Evolutionary conservation across 495 filamentous ascomycete species (phyloP), one percentile per base, ranked within the genome.

Genomic region (Xylaria telfairii): DNA sequence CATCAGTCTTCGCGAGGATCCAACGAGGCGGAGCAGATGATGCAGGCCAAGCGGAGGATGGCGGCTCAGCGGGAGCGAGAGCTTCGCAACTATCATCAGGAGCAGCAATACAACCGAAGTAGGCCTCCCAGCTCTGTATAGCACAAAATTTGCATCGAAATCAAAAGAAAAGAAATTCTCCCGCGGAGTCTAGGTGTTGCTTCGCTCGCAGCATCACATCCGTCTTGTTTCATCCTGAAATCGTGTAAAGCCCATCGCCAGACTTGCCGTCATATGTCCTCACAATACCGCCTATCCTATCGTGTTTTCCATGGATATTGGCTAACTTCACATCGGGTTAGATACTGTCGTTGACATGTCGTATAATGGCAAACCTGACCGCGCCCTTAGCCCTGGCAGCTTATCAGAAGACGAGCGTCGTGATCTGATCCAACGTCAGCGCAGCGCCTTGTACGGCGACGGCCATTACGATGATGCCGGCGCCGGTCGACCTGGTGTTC

Each of bases 31-130:
- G 96, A 99, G 83, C 94, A 97, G 84, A 92, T 97, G 90, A 92
- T 97, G 88, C 96, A 98, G 89, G 95, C 93, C 79, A 98, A 99
- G 86, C 92, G 96, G 83, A 93, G 95, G 85, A 94, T 97, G 91
- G 96, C 96, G 71, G 96, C 96, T 83, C 95, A 97, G 84, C 93
- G 96, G 83, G 96, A 99, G 87, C 92, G 96, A 82, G 96, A 99
- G 86, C 90, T 99, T 82, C 93, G 96, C 83, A 99, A 99, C 84
- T 98, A 98, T 86, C 96, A 99, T 83, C 96, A 98, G 86, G 96
- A 99, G 87, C 96, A 99, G 88, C 96, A 99, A 90, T 98, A 96
- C 87, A 96, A 98, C 85, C 91, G 95, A 91, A 97, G 96, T 99
- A 89, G 87, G 87, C 87, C 86, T 76, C 85, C 86, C 84, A 87